Percentiles rank a stretch among this genome's conserved stretches.
Evolutionary conservation across 2,329 filamentous ascomycete genomes (phyloP).

Genomic region (Ophiostoma ips): DNA sequence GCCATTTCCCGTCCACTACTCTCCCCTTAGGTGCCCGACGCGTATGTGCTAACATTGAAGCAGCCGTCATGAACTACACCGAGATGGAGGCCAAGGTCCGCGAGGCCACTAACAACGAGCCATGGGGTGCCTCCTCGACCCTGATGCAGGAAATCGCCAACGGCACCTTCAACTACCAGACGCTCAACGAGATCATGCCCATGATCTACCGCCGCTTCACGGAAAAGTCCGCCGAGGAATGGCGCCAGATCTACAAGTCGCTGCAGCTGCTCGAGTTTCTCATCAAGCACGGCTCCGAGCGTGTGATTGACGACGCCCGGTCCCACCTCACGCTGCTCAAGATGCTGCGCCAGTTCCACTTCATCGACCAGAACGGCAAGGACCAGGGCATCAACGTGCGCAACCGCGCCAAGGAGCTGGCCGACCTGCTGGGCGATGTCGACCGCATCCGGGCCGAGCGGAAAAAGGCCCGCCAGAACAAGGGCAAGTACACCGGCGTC

Average conservation of each 20-base stretch:
- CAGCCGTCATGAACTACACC: slow-evolving; percentile 95
- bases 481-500: slow-evolving; percentile 90
- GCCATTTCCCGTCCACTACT: slow-evolving; percentile 12
- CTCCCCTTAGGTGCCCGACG: background rate
- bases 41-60: background rate
- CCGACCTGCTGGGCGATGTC: slow-evolving; percentile 84
- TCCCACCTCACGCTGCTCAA: slow-evolving; percentile 90
- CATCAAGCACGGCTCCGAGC: slow-evolving; percentile 94
- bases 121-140: slow-evolving; percentile 76
- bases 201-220: slow-evolving; percentile 99
- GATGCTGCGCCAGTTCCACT: slow-evolving; percentile 98
- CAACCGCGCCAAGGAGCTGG: slow-evolving; percentile 89
- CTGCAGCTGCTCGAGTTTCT: slow-evolving; percentile 90
- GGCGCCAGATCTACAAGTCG: slow-evolving; percentile 98
- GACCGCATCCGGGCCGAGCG: slow-evolving; percentile 68
- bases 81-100: slow-evolving; percentile 58
- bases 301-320: slow-evolving; percentile 92
- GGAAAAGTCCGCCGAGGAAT: slow-evolving; percentile 95
- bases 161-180: slow-evolving; percentile 94
- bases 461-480: slow-evolving; percentile 82
- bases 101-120: slow-evolving; percentile 98
- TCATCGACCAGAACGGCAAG: slow-evolving; percentile 89
- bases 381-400: slow-evolving; percentile 97
- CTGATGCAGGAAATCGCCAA: slow-evolving; percentile 97
- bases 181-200: slow-evolving; percentile 98